Evolutionary conservation across 129 eudicot genomes (phyloP), one percentile per base, ranked within the genome.

Genomic region (Flaveria ramosissima): DNA sequence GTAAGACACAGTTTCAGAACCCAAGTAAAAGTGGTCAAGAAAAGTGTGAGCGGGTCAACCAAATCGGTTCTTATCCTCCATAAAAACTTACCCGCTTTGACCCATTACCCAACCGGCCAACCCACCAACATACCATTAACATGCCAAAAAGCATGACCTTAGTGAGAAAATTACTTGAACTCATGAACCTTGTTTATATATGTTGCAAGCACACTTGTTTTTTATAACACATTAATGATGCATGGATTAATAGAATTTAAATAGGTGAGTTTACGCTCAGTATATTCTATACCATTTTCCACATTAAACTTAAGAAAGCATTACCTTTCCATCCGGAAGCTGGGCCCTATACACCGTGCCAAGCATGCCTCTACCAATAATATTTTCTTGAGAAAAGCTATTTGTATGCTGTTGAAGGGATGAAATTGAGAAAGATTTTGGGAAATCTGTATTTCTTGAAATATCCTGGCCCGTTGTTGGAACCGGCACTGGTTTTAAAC

Each of bases 361-460:
- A 15, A 90, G 81, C 83, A 77, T 77, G 60, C 96, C 92, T 50
- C 80, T 73, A 19, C 96, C 96, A 6, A 90, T 45, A 68, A 87
- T 85, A 82, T 85, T 85, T 68, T 85, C 92, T 85, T 87, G 87
- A 77, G 90, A 90, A 77, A 90, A 90, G 85, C 96, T 90, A 68
- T 85, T 39, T 46, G 92, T 87, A 77, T 76, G 79, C 63, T 87
- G 82, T 72, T 87, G 96, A 69, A 87, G 92, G 56, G 87, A 79
- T 30, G 90, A 92, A 45, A 90, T 79, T 47, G 96, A 83, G 84
- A 85, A 90, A 69, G 79, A 83, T 77, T 85, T 83, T 23, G 75
- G 83, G 80, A 85, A 80, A 67, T 81, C 79, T 19, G 81, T 65
- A 64, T 8, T 74, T 77, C 48, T 83, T 42, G 45, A 17, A 61